These are phyloP conservation scores for Skeletonema potamos DNA, from an alignment of 108 stramenopile species.

Conservation along the genomic window DNA sequence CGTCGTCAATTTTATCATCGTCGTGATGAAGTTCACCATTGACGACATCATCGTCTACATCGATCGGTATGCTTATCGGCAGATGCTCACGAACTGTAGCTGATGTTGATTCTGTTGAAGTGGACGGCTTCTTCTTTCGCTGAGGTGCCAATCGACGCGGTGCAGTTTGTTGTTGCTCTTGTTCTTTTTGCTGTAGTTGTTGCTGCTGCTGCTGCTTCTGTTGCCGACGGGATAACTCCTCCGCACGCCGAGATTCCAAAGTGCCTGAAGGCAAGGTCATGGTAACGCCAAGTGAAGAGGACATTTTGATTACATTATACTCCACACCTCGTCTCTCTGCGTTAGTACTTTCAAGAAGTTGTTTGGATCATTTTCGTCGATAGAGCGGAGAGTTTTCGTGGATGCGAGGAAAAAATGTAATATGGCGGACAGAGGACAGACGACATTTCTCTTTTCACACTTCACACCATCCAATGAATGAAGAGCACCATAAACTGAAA, in stretches of 20 bases:
- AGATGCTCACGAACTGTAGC: not conserved
- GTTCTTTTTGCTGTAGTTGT: not conserved
- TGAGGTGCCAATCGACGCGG: constrained; percentile 34
- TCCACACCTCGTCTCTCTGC: not conserved
- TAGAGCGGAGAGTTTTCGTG: too few relatives aligned
- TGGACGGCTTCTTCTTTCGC: constrained; percentile 11
- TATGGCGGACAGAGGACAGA: too few relatives aligned
- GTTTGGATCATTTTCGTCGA: too few relatives aligned
- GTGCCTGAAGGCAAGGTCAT: constrained; percentile 22
- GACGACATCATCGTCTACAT: constrained; percentile 4
- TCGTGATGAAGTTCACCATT: not conserved
- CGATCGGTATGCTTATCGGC: not conserved
- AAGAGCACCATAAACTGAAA: too few relatives aligned
- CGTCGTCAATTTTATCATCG: not conserved
- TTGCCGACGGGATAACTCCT: constrained; percentile 7
- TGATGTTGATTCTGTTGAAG: not conserved
- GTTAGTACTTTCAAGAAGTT: too few relatives aligned
- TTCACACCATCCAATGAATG: too few relatives aligned
- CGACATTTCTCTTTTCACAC: too few relatives aligned
- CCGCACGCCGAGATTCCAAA: not conserved
- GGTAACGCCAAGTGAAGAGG: constrained; percentile 6
- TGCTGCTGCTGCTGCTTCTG: not conserved
- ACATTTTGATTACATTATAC: not conserved
- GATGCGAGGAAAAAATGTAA: too few relatives aligned
- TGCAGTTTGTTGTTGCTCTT: not conserved